A percentile compares a stretch with the other conserved stretches of the same genome.
phyloP scores from a whole-genome alignment of 129 eudicot genomes.

The Flaveria ramosissima region DNA sequence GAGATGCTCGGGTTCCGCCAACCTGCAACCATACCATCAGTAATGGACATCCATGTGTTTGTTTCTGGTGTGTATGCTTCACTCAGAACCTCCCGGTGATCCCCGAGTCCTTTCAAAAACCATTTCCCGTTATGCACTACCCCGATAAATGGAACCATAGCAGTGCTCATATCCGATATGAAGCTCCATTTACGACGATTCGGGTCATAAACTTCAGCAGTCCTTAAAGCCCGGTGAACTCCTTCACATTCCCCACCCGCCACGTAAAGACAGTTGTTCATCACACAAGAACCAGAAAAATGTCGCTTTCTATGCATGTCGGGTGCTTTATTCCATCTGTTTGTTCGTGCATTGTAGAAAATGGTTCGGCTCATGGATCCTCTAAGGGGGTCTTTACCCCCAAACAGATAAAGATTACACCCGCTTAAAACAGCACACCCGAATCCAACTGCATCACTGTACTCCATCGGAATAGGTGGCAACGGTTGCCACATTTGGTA shows the following conservation, averaged over 20 bases:
- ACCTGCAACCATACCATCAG: conserved; percentile 80
- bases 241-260: conserved; percentile 99
- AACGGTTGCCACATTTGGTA: conserved; percentile 94
- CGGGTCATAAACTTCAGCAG: conserved; percentile 93
- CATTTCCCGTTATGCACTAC: conserved; percentile 82
- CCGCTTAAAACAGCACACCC: conserved; percentile 97
- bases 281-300: conserved; percentile 88
- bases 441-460: conserved; percentile 75
- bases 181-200: conserved; percentile 75
- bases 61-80: conserved; percentile 75
- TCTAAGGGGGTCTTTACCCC: conserved; percentile 83
- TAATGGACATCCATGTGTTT: conserved; percentile 64
- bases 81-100: conserved; percentile 82
- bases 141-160: conserved; percentile 95
- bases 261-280: conserved; percentile 87
- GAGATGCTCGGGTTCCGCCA: conserved; percentile 97
- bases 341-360: conserved; percentile 84
- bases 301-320: conserved; percentile 80
- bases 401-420: conserved; percentile 86
- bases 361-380: conserved; percentile 88
- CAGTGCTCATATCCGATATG: conserved; percentile 83
- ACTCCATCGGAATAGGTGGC: conserved; percentile 89
- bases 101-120: conserved; percentile 85
- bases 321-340: conserved; percentile 92
- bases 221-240: conserved; percentile 71